Evolutionary conservation across 495 filamentous ascomycete species (phyloP), one percentile per base, ranked within the genome.

Genomic region (Xylaria intraflava): DNA sequence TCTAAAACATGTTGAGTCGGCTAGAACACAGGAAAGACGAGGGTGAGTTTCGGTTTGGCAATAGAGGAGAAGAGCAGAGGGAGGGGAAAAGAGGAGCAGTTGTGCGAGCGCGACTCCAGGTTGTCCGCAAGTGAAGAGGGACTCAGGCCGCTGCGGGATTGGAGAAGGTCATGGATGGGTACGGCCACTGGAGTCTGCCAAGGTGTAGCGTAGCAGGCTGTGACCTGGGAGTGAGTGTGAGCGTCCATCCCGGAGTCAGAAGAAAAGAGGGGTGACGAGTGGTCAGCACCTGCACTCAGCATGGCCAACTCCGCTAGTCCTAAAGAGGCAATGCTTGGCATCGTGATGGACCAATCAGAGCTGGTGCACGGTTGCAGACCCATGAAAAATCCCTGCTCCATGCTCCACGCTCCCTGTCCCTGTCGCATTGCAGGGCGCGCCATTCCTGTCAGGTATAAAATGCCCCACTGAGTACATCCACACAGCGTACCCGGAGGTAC

Each of bases 51-150:
- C 26, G 30, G 42, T 40, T 51, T 51, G 39, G 49, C 42, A 51
- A n/a, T n/a, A n/a, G 43, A 33, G 42, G 29, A 24, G 35, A 40
- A 36, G 31, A 12, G 27, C 2, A n/a, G 38, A 11, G 5, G 44
- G 50, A 53, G 50, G 50, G 50, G 20, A 29, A 53, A 42, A 46
- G 41, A 50, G 47, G 47, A 50, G 47, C 39, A 39, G 27, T 46
- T 26, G 48, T 30, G 39, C 49, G 33, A 30, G n/a, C n/a, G n/a
- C n/a, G n/a, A n/a, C n/a, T n/a, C n/a, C n/a, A n/a, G n/a, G n/a
- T n/a, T n/a, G n/a, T n/a, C n/a, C n/a, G n/a, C n/a, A n/a, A n/a
- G n/a, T n/a, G n/a, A n/a, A n/a, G n/a, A n/a, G n/a, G n/a, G n/a
- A n/a, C n/a, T n/a, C n/a, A n/a, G n/a, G n/a, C n/a, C n/a, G n/a